Evolutionary conservation across 2,329 filamentous ascomycete genomes (phyloP), one percentile per base, ranked within the genome.

Genomic region (Escovopsis sp.): DNA sequence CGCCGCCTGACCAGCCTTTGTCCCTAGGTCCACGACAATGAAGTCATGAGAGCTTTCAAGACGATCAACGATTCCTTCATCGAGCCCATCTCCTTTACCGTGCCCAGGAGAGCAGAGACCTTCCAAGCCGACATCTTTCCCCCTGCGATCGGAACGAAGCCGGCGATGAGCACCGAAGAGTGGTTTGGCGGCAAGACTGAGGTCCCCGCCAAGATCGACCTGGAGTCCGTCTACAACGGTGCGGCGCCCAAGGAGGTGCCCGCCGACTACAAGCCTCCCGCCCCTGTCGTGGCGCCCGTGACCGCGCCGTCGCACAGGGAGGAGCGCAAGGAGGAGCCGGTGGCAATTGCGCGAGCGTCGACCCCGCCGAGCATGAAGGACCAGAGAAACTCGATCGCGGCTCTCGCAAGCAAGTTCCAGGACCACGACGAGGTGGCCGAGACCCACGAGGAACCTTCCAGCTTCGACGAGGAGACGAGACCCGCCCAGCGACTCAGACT

Each of bases 41-140:
- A 98, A 56, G 73, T 94, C 35, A 87, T 93, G 69, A 79, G 87
- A 46, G 87, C 81, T 30, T 98, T 83, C 74, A 98, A 98, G 72
- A 96, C 90, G 0, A 83, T 96, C 56, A 92, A 87, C 58, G 90
- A 98, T 55, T 58, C 65, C 32, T 94, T 93, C 62, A 85, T 98
- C 48, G 90, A 98, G 61, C 90, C 90, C 28, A 82, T 98, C 52
- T 94, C 90, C 2, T 98, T 98, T 63, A 93, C 93, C 36, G 90
- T 96, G 2, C 90, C 90, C 33, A 77, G 90, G 43, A 76, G 90
- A 43, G 84, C 90, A 37, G 86, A 94, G 59, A 85, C 80, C 35
- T 94, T 94, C 74, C 88, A 96, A 62, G 84, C 86, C 41, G 90
- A 98, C 53, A 94, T 98, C 50, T 98, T 84, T 58, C 90, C 88